phyloP scores from a whole-genome alignment of 495 filamentous ascomycete species.

The Lasiosphaeria miniovina region DNA sequence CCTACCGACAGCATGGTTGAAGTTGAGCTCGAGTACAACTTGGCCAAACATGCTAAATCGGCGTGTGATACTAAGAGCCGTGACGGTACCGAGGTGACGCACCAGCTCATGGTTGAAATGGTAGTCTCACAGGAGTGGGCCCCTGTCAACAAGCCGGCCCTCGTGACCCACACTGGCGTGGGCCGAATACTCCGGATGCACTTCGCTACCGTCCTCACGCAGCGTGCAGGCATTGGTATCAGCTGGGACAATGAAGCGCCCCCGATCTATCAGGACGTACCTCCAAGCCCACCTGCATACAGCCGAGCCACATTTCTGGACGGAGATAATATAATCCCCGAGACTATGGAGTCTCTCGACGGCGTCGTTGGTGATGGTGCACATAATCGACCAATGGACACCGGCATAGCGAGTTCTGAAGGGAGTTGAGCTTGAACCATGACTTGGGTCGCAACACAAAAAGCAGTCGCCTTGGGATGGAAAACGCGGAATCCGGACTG shows the following conservation, averaged over 20 bases:
- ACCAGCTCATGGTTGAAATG: conserved; percentile 87
- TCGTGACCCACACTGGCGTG: conserved; percentile 82
- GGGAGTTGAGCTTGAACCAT: conserved; percentile 18
- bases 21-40: conserved; percentile 72
- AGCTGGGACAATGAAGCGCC: conserved; percentile 97
- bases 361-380: not conserved
- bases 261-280: conserved; percentile 92
- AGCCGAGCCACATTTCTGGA: conserved; percentile 22
- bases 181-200: conserved; percentile 93
- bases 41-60: conserved; percentile 58
- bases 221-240: conserved; percentile 83
- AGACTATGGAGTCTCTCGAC: conserved; percentile 29
- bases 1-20: conserved; percentile 68
- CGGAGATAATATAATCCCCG: conserved; percentile 21
- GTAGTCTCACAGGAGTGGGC: conserved; percentile 92
- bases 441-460: not conserved
- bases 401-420: conserved; percentile 5
- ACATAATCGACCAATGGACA: conserved; percentile 1
- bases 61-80: conserved; percentile 77
- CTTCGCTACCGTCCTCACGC: conserved; percentile 76
- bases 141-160: conserved; percentile 61
- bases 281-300: conserved; percentile 81
- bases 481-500: too few relatives aligned
- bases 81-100: conserved; percentile 74
- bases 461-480: not conserved